Base-by-base conservation (phyloP, 768 basidiomycete genomes). In the Tylopilus balloui region DNA sequence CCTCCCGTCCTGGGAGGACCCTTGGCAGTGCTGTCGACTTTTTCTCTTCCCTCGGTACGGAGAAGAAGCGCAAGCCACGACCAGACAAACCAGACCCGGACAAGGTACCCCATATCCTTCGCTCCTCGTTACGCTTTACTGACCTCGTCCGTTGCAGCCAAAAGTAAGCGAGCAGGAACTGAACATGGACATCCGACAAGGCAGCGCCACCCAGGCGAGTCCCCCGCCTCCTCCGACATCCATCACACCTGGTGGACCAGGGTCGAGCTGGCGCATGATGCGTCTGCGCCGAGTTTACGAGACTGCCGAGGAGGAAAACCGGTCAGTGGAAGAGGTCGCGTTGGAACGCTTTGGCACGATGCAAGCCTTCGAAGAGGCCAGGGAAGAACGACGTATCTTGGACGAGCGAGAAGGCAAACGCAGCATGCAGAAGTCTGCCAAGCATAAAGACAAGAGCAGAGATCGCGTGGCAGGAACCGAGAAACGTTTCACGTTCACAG, bases 251-350 rank as follows among this genome's bases (percentile, higher is more conserved):
- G 95, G 95, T 3, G 92, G 92, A 2, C 88, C 93, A 5, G 95
- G 95, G 11, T 92, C 91, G 3, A 84, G 83, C 62, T 99, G 96
- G 95, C 84, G 96, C 14, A 98, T 98, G 96, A 92, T 90, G 84
- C 92, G 93, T 58, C 79, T 99, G 0, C 81, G 84, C 34, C 78
- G 89, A 14, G 86, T 92, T 1, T 94, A 91, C 62, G 95, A 98
- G 64, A 79, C 88, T 3, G 92, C 88, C 0, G 84, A 91, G 50
- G 94, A 97, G 60, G 92, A 94, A 66, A 78, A 80, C 6, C 69
- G 74, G 5, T 62, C 82, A 0, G 64, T 91, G 11, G 85, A 90
- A 56, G 79, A 92, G 50, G 79, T 98, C 25, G 95, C 87, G 0
- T 55, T 89, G 12, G 95, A 98, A 51, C 80, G 93, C 6, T 98